These are phyloP conservation scores for Rhizopus microsporus DNA, from an alignment of 371 early-diverging fungal genomes.

Conservation along the genomic window DNA sequence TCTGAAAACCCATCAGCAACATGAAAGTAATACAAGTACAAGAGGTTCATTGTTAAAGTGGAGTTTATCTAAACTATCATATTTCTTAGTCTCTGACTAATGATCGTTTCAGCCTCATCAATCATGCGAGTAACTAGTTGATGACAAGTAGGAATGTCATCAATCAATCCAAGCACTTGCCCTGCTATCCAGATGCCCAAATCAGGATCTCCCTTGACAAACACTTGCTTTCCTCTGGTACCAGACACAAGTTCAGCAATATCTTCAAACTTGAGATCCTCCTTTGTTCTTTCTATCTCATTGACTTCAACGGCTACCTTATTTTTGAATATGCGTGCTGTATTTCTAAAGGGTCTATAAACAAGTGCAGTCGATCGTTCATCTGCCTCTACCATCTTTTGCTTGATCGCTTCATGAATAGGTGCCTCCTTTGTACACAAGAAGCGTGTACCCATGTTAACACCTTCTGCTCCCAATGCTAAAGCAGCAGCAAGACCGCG, in stretches of 20 bases:
- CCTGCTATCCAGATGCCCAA: constrained; percentile 76
- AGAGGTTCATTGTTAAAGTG: no score
- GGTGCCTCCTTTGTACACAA: constrained; percentile 74
- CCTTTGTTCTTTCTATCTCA: constrained; percentile 51
- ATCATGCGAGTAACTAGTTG: constrained; percentile 56
- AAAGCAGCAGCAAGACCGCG: constrained; percentile 69
- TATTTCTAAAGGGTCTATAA: constrained; percentile 76
- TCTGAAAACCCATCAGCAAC: no score
- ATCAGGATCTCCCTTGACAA: constrained; percentile 57
- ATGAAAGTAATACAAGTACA: no score
- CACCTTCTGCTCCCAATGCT: constrained; percentile 71
- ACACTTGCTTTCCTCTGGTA: constrained; percentile 68
- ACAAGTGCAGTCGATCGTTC: constrained; percentile 67
- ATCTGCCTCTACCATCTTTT: constrained; percentile 64
- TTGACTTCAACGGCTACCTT: constrained; percentile 68
- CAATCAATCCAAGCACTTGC: constrained; percentile 68
- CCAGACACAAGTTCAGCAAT: constrained; percentile 68
- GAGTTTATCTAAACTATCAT: background rate
- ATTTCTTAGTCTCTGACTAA: constrained; percentile 22
- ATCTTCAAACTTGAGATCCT: constrained; percentile 64
- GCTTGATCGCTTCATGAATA: constrained; percentile 70
- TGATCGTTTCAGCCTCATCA: constrained; percentile 53
- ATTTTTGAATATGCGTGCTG: constrained; percentile 74
- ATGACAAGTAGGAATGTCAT: constrained; percentile 75
- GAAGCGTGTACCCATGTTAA: constrained; percentile 85